Conservation (phyloP, 2,329 filamentous ascomycete genomes). For the Fusarium dimerum region DNA sequence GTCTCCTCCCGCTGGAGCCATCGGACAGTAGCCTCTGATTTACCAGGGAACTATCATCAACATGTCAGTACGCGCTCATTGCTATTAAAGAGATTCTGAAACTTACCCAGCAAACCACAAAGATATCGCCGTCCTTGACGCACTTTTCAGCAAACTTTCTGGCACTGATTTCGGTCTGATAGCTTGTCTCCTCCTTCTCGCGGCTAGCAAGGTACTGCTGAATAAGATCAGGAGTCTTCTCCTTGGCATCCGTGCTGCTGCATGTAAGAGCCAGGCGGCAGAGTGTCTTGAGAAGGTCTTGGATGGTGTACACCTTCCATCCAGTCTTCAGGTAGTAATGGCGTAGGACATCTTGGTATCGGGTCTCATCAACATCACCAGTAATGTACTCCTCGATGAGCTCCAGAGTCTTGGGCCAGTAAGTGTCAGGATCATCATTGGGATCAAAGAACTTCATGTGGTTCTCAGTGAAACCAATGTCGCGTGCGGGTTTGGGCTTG, state of each 20-base stretch:
- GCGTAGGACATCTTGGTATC: slow-evolving; percentile 87
- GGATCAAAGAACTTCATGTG: slow-evolving; percentile 74
- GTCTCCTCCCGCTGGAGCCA: slow-evolving; percentile 68
- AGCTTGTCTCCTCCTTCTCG: slow-evolving; percentile 81
- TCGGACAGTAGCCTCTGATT: slow-evolving; percentile 70
- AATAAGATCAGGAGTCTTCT: slow-evolving; percentile 90
- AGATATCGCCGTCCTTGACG: slow-evolving; percentile 89
- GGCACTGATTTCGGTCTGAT: slow-evolving; percentile 85
- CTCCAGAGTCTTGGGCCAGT: slow-evolving; percentile 82
- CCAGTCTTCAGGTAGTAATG: slow-evolving; percentile 89
- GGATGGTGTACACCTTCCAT: slow-evolving; percentile 91
- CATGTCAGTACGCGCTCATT: slow-evolving; percentile 33
- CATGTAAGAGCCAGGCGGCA: slow-evolving; percentile 81
- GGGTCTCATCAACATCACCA: slow-evolving; percentile 76
- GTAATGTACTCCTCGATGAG: slow-evolving; percentile 86
- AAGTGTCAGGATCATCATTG: slow-evolving; percentile 62
- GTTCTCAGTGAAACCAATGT: slow-evolving; percentile 82
- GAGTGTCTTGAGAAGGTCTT: slow-evolving; percentile 81
- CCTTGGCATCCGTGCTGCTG: slow-evolving; percentile 82
- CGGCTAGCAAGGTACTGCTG: slow-evolving; percentile 83
- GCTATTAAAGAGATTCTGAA: not conserved
- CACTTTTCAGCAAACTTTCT: slow-evolving; percentile 91
- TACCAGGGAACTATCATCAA: slow-evolving; percentile 61
- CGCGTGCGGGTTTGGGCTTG: slow-evolving; percentile 76
- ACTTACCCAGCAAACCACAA: slow-evolving; percentile 88